Conservation (phyloP, 78 protist genomes). For the Abeoforma whisleri region DNA sequence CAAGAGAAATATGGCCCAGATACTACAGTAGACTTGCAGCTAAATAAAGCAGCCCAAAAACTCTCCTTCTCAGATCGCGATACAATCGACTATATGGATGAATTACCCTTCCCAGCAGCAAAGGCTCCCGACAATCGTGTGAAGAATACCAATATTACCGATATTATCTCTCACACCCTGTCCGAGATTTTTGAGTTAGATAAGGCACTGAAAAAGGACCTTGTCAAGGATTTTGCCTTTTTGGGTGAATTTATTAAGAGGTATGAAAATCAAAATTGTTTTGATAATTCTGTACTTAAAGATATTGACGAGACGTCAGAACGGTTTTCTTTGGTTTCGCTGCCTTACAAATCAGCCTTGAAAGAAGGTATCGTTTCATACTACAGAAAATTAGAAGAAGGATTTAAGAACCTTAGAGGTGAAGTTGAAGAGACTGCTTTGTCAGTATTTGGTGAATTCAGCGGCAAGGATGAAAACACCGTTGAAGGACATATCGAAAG, state of each 20-base stretch:
- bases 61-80: background rate
- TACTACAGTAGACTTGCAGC: background rate
- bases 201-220: background rate
- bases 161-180: background rate
- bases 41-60: background rate
- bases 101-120: background rate
- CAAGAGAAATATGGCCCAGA: background rate
- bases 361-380: background rate
- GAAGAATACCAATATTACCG: background rate
- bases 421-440: background rate
- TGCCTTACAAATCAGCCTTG: background rate
- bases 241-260: background rate
- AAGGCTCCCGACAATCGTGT: background rate
- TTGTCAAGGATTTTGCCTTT: background rate
- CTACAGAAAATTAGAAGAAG: background rate
- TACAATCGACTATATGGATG: background rate
- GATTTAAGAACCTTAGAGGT: too few relatives aligned
- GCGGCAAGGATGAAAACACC: background rate
- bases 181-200: background rate
- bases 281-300: background rate
- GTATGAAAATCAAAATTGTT: background rate
- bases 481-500: background rate
- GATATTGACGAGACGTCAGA: background rate
- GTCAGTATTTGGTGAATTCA: background rate
- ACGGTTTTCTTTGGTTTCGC: background rate